Base-by-base conservation (phyloP, 345 rosid species). In the Durio zibethinus region DNA sequence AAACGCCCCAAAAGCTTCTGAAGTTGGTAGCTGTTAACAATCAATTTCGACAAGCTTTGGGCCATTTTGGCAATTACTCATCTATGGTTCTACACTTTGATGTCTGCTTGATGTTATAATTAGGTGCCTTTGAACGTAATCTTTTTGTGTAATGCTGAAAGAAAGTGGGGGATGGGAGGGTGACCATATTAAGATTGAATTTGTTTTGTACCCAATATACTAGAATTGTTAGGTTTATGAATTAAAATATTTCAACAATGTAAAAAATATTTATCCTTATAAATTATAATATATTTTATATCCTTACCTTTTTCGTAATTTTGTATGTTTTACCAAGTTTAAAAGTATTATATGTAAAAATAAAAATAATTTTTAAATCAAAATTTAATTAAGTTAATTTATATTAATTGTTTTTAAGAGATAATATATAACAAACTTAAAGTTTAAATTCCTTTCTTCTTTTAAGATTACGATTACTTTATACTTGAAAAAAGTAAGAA, bases 61-160 rank as follows among this genome's bases (percentile, higher is more conserved):
- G 33, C 61, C 68, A 65, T 38, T 73, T 67, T 56, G 75, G 71
- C 70, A 33, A 29, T 25, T 68, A 6, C 10, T 62, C 64, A 25
- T 68, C 75, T 52, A 33, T 72, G 3, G 40, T 62, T 71, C 0
- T 31, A 61, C 50, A 50, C 45, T 72, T 74, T 68, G 21, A 48
- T 56, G 62, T 60, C 70, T 57, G 31, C 52, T 67, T 48, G 62
- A 59, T 11, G 33, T 59, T 47, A 14, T 65, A 63, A 23, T 54
- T 36, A 8, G 62, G 62, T 57, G 31, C 62, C 62, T 57, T 57
- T 57, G 74, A 60, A 60, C 14, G 36, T 60, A 60, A 23, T 60
- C 64, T 29, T 60, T 60, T 60, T 60, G 62, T 33, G 47, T 2
- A 52, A 10, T 5, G 50, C 57, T 47, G 40, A 31, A 33, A 31